Conservation (phyloP, 2,329 filamentous ascomycete genomes). For the Colletotrichum sp. region DNA sequence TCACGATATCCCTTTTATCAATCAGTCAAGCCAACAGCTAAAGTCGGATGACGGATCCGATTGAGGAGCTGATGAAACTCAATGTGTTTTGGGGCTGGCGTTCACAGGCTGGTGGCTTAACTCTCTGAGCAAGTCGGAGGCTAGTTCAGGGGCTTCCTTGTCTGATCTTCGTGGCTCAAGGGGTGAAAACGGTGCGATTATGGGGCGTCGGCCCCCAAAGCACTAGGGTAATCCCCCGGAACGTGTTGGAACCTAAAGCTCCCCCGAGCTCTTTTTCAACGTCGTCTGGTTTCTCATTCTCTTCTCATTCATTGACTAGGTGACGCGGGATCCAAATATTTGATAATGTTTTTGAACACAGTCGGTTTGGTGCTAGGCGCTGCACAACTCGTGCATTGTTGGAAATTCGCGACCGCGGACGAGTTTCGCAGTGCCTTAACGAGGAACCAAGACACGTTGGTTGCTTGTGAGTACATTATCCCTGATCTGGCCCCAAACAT, state of each 20-base stretch:
- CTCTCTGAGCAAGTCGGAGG: not conserved
- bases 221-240: not conserved
- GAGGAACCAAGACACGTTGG: constrained; percentile 25
- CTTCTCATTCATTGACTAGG: not conserved
- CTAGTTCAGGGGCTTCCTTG: constrained; percentile 7
- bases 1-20: not conserved
- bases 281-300: not conserved
- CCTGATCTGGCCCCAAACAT: not conserved
- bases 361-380: not conserved
- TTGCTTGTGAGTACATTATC: constrained; percentile 32
- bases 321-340: not conserved
- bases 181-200: not conserved
- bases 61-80: not conserved
- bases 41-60: not conserved
- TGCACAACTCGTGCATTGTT: not conserved
- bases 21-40: not conserved
- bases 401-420: not conserved
- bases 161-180: not conserved
- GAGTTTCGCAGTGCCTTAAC: not conserved
- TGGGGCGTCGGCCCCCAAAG: not conserved
- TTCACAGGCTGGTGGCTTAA: not conserved
- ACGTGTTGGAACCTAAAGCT: not conserved
- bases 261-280: not conserved
- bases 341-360: not conserved
- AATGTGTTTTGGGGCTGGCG: not conserved